phyloP scores from a whole-genome alignment of 1,284 basidiomycete species.

The Trichosporon faecale region DNA sequence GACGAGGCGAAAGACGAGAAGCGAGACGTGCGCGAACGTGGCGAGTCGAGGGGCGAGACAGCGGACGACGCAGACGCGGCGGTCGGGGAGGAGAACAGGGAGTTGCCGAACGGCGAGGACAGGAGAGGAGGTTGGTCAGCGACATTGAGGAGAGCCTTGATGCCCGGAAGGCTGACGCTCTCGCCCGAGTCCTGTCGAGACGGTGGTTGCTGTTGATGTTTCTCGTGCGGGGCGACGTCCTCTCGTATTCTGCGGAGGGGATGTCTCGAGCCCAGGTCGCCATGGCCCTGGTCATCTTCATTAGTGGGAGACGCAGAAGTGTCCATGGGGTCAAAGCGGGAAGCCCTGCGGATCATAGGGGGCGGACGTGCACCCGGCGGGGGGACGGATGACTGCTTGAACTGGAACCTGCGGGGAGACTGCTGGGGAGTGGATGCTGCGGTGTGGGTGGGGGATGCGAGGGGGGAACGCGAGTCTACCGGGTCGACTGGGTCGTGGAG shows the following conservation, averaged over 20 bases:
- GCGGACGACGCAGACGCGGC: slow-evolving; percentile 32
- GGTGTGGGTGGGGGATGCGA: not conserved
- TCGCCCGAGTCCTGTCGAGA: slow-evolving; percentile 6
- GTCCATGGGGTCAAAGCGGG: slow-evolving; percentile 46
- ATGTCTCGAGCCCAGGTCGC: slow-evolving; percentile 41
- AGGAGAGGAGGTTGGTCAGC: slow-evolving; percentile 26
- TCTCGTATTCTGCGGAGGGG: slow-evolving; percentile 41
- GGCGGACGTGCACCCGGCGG: slow-evolving; percentile 25
- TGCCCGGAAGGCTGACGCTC: slow-evolving; percentile 37
- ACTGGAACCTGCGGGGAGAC: slow-evolving; percentile 3
- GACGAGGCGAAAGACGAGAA: slow-evolving; percentile 43
- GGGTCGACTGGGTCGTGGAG: not conserved
- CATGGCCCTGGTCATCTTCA: slow-evolving; percentile 38
- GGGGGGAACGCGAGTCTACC: slow-evolving; percentile 5
- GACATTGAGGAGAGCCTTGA: slow-evolving; percentile 31
- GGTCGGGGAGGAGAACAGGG: slow-evolving; percentile 30
- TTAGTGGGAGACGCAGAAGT: slow-evolving; percentile 20
- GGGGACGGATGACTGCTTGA: slow-evolving; percentile 7
- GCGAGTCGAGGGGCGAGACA: slow-evolving; percentile 40
- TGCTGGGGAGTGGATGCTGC: not conserved
- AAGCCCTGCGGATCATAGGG: slow-evolving; percentile 27
- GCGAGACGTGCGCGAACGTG: slow-evolving; percentile 40
- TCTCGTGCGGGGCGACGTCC: slow-evolving; percentile 25
- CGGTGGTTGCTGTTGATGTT: not conserved
- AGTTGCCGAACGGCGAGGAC: slow-evolving; percentile 25